These are phyloP conservation scores for Melampsora larici-populina DNA, from an alignment of 1,284 basidiomycete species.

Conservation along the genomic window DNA sequence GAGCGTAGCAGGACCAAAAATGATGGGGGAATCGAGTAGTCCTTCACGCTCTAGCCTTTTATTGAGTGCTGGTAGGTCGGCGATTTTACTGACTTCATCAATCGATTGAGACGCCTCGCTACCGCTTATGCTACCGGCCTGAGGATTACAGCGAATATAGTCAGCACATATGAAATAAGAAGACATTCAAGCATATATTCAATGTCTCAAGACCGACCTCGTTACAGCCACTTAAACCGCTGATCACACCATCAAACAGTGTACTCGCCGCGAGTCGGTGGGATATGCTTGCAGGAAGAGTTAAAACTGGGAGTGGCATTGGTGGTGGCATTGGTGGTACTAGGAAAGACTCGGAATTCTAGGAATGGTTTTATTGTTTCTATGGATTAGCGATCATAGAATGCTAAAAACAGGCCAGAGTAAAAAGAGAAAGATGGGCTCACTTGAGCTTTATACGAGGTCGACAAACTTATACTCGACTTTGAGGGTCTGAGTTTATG, in stretches of 20 bases:
- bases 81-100: not conserved
- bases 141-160: not conserved
- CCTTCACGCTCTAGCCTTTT: slow-evolving; percentile 34
- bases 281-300: slow-evolving; percentile 1
- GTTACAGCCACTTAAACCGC: not conserved
- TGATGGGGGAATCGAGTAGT: slow-evolving; percentile 31
- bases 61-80: slow-evolving; percentile 9
- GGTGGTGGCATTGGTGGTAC: slow-evolving; percentile 7
- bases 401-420: not conserved
- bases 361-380: not conserved
- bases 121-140: slow-evolving; percentile 8
- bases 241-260: slow-evolving; percentile 4
- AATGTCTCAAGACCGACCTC: too few species aligned
- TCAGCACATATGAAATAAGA: too few species aligned
- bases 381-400: not conserved
- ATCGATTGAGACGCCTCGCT: not conserved
- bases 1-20: slow-evolving; percentile 16
- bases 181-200: too few species aligned
- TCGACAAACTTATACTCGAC: slow-evolving; percentile 13
- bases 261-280: not conserved
- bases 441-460: slow-evolving; percentile 15
- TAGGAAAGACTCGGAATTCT: not conserved
- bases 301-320: not conserved
- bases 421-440: not conserved
- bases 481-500: slow-evolving; percentile 24